A percentile compares a stretch with the other conserved stretches of the same genome.
Conservation (phyloP, 306 rosid species). For the Pyrus bretschneideri region DNA sequence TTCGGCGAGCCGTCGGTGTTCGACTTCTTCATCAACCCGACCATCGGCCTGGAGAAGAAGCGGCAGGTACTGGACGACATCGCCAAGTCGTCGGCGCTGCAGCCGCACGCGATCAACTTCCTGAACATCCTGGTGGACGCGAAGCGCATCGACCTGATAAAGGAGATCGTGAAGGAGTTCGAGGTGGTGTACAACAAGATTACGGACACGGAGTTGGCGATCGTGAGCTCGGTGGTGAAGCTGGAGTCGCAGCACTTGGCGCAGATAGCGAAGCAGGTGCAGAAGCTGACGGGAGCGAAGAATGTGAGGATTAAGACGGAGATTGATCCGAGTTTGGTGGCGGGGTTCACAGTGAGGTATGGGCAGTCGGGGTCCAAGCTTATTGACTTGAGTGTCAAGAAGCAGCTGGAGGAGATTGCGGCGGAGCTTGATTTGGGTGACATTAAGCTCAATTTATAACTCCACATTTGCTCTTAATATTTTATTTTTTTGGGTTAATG, state of each 20-base stretch:
- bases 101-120: conserved; percentile 62
- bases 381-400: conserved; percentile 90
- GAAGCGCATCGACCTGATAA: conserved; percentile 45
- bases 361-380: conserved; percentile 71
- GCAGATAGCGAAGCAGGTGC: conserved; percentile 93
- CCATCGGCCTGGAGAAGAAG: conserved; percentile 38
- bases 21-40: conserved; percentile 55
- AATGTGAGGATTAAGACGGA: conserved; percentile 73
- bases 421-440: conserved; percentile 76
- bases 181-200: conserved; percentile 49
- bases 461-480: not conserved
- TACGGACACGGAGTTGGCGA: conserved; percentile 63
- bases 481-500: not conserved
- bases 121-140: conserved; percentile 55
- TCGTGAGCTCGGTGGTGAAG: conserved; percentile 85
- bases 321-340: conserved; percentile 67
- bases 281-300: conserved; percentile 77
- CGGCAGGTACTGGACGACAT: conserved; percentile 39
- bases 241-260: conserved; percentile 83
- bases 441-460: conserved; percentile 39
- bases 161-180: conserved; percentile 57
- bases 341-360: conserved; percentile 80
- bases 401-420: conserved; percentile 85
- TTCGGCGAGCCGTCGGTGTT: conserved; percentile 42
- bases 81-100: conserved; percentile 30